Evolutionary conservation across 257 asterid species (phyloP).

Genomic region (Primulina eburnea): DNA sequence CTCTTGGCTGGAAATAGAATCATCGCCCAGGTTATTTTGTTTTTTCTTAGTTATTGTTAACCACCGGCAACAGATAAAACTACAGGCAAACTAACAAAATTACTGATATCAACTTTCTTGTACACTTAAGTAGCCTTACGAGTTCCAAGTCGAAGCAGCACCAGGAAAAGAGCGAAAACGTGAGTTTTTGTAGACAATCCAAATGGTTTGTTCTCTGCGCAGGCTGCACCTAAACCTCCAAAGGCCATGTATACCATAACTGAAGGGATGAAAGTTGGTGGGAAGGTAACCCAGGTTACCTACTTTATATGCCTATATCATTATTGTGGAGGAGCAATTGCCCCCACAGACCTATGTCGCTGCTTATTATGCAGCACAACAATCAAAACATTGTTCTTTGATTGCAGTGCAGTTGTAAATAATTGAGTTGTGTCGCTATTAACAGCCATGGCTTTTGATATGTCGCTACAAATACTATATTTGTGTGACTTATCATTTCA

Average conservation of each 20-base stretch:
- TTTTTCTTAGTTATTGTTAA: too few relatives aligned
- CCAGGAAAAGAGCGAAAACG: constrained; percentile 97
- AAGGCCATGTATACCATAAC: constrained; percentile 75
- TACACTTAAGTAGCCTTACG: constrained; percentile 71
- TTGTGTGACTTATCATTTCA: neutral
- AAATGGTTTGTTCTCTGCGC: constrained; percentile 94
- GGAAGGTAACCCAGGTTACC: constrained; percentile 55
- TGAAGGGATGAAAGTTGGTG: constrained; percentile 98
- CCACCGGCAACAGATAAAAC: too few relatives aligned
- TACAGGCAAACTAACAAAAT: too few relatives aligned
- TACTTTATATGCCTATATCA: neutral
- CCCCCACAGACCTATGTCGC: neutral
- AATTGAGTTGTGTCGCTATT: neutral
- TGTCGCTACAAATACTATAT: neutral
- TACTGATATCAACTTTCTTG: constrained; percentile 19
- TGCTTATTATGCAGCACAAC: neutral
- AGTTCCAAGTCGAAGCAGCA: constrained; percentile 82
- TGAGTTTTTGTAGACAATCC: constrained; percentile 89
- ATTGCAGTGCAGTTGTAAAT: neutral
- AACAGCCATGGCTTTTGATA: neutral
- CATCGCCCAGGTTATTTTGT: too few relatives aligned
- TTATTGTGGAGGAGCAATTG: neutral
- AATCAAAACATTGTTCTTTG: neutral
- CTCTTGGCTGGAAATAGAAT: too few relatives aligned
- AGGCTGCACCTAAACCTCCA: constrained; percentile 97